Base-by-base conservation (phyloP, 2,329 filamentous ascomycete species). In the Atkinsonella texensis region DNA sequence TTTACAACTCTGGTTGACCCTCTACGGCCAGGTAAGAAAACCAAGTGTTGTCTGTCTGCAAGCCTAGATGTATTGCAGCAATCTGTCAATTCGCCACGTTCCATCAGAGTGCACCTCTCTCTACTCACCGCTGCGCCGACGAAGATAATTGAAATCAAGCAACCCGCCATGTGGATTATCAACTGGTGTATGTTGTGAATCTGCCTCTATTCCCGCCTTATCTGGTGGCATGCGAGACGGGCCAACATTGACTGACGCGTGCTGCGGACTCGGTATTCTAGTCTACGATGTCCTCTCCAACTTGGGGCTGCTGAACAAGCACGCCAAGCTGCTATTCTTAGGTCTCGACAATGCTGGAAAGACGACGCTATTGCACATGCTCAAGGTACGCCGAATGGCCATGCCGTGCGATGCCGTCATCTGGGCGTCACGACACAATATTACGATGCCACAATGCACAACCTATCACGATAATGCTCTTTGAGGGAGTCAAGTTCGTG, bases 291-390 rank as follows among this genome's bases (percentile, higher is more conserved):
- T 94, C 62, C 82, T 95, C 64, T 87, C 89, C 63, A 87, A 83
- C 58, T 79, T 95, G 57, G 89, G 89, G 62, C 79, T 95, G 64
- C 77, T 91, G 60, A 95, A 95, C 81, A 95, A 95, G 80, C 88
- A 95, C 70, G 89, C 89, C 64, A 95, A 95, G 80, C 81, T 95
- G 54, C 80, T 95, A 53, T 95, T 95, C 74, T 82, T 95, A 57
- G 89, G 89, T 61, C 84, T 95, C 56, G 89, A 95, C 70, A 95
- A 95, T 74, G 89, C 89, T 49, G 89, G 89, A 72, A 95, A 95
- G 79, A 95, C 89, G 50, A 95, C 89, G 44, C 76, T 95, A 61
- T 75, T 95, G 66, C 89, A 95, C 73, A 95, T 95, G 89, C 72
- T 95, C 71, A 95, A 95, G 86, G 86, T 89, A 70, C 63, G 79